A percentile compares a stretch with the other conserved stretches of the same genome.
Conservation (phyloP, 306 rosid species). For the Rubus parviflorus region DNA sequence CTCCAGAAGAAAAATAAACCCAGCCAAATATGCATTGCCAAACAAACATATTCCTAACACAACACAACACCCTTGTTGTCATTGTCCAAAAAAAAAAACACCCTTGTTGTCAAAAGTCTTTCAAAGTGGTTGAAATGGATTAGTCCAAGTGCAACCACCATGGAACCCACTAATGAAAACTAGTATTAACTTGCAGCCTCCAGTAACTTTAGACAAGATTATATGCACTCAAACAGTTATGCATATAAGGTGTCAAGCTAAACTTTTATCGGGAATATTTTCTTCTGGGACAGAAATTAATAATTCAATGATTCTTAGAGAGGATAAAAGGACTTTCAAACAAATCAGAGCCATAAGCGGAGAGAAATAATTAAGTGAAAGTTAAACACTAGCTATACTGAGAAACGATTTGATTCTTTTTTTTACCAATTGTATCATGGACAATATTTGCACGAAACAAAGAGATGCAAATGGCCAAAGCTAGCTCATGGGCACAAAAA, state of each 20-base stretch:
- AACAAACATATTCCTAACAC: no score
- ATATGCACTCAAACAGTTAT: no score
- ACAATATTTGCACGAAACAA: conserved; percentile 21
- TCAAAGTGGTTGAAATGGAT: background rate
- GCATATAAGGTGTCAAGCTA: no score
- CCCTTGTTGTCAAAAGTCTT: no score
- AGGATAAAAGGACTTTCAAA: background rate
- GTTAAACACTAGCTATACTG: no score
- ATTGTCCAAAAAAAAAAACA: no score
- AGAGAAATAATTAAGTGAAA: background rate
- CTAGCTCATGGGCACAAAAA: conserved; percentile 46
- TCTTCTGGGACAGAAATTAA: background rate
- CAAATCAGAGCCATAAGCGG: background rate
- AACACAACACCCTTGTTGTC: no score
- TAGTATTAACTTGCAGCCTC: background rate
- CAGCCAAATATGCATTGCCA: no score
- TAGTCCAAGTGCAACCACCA: background rate
- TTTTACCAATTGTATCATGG: conserved; percentile 12
- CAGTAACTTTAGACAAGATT: no score
- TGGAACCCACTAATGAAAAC: background rate
- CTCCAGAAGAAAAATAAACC: no score
- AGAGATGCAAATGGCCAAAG: conserved; percentile 28
- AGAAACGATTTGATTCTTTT: conserved; percentile 4
- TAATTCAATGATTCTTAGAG: background rate
- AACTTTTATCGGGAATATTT: background rate